Base-by-base conservation (phyloP, 2,329 filamentous ascomycete genomes). In the Seiridium unicorne region DNA sequence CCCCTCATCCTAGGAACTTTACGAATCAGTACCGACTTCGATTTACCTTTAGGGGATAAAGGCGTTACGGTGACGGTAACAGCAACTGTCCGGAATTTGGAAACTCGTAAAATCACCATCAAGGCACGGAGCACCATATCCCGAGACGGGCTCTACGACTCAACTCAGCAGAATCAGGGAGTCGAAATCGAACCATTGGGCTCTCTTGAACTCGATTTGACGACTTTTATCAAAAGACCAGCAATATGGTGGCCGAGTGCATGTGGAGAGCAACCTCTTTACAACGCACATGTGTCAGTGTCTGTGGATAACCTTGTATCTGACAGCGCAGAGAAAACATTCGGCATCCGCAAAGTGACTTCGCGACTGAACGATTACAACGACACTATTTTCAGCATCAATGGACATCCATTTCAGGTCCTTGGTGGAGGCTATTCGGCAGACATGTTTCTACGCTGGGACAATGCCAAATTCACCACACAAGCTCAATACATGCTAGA, bases 381-480 rank as follows among this genome's bases (percentile, higher is more conserved):
- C 57, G 85, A 88, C 65, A 83, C 78, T 0, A 69, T 77, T 0
- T 89, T 87, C 66, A 74, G 65, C 11, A 72, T 89, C 63, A 89
- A 89, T 60, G 80, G 77, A 0, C 64, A 81, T 3, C 80, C 79
- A 0, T 89, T 89, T 68, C 84, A 85, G 59, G 84, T 89, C 3
- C 67, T 86, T 1, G 86, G 86, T 2, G 84, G 77, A 1, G 86
- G 86, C 0, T 89, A 89, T 63, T 76, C 81, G 0, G 77, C 85
- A 0, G 85, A 89, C 66, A 81, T 88, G 60, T 88, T 89, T 68
- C 71, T 88, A 4, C 82, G 85, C 5, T 89, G 84, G 73, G 78
- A 85, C 60, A 55, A 68, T 2, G 61, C 74, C 1, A 79, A 80
- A 34, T 79, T 87, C 38, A 72, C 71, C 11, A 68, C 72, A 0